Percentiles rank a stretch among this genome's conserved stretches.
These are phyloP conservation scores for Auxenochlorella pyrenoidosa DNA, from an alignment of 139 green algal genomes.

Conservation along the genomic window DNA sequence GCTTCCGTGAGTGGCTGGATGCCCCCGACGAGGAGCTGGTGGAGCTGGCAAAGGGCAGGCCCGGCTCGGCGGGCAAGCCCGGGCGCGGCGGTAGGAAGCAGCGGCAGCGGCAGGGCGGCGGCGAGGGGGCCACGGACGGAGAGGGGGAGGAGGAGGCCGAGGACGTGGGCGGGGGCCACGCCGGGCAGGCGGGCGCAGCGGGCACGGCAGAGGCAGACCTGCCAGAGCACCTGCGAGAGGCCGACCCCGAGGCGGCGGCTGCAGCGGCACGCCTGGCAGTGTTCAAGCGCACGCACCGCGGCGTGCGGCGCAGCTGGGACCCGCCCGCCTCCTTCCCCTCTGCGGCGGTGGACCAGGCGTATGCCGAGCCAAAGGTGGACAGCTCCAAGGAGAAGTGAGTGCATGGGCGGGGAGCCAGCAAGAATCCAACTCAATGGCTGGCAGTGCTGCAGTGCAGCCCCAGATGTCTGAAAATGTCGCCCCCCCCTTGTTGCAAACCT, in stretches of 20 bases:
- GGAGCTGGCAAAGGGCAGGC: neutral
- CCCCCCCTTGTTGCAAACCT: neutral
- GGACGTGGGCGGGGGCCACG: neutral
- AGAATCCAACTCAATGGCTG: neutral
- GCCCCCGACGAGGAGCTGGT: conserved; percentile 50
- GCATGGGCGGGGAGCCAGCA: no score
- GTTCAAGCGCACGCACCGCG: conserved; percentile 78
- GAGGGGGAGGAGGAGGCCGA: neutral
- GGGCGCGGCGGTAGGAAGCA: conserved; percentile 9
- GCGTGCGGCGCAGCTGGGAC: conserved; percentile 71
- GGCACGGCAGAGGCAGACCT: neutral
- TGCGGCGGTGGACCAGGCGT: conserved; percentile 65
- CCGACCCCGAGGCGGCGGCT: neutral
- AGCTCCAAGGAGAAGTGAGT: conserved; percentile 46
- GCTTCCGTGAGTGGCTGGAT: conserved; percentile 76
- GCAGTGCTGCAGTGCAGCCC: no score
- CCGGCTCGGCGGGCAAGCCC: conserved; percentile 6
- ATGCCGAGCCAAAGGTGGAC: conserved; percentile 58
- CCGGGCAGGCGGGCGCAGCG: neutral
- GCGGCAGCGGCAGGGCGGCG: neutral
- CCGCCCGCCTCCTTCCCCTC: conserved; percentile 82
- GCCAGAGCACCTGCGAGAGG: neutral
- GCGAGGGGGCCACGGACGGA: neutral
- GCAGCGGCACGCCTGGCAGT: conserved; percentile 3
- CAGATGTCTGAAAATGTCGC: neutral